phyloP scores from a whole-genome alignment of 1,284 basidiomycete species.

The Cronartium quercuum region DNA sequence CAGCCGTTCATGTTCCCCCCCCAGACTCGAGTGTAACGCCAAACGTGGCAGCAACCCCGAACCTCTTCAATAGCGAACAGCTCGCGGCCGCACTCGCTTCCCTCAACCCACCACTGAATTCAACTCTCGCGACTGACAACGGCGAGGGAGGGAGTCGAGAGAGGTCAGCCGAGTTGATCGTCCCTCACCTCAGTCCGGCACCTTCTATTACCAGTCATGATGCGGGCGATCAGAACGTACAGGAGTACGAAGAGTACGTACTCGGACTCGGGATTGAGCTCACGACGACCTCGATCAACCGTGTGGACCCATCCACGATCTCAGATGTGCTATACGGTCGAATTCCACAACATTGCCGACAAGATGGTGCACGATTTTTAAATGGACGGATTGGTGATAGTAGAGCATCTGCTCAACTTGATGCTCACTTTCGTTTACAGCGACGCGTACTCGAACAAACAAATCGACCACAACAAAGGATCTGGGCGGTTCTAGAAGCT shows the following conservation, averaged over 20 bases:
- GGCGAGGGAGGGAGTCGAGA: background rate
- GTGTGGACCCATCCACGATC: slow-evolving; percentile 12
- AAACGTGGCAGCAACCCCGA: background rate
- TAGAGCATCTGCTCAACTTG: slow-evolving; percentile 29
- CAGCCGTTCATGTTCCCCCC: background rate
- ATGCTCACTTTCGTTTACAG: slow-evolving; percentile 32
- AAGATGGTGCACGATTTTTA: slow-evolving; percentile 36
- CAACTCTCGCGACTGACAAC: background rate
- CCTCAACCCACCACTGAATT: slow-evolving; percentile 10
- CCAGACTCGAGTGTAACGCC: background rate
- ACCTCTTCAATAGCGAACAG: slow-evolving; percentile 22
- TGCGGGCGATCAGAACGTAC: slow-evolving; percentile 19
- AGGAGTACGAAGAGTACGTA: slow-evolving; percentile 32
- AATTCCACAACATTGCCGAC: slow-evolving; percentile 36
- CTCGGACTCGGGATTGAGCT: slow-evolving; percentile 14
- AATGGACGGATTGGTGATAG: slow-evolving; percentile 21
- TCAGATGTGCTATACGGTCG: slow-evolving; percentile 28
- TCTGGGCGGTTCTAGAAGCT: slow-evolving; percentile 17
- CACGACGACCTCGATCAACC: slow-evolving; percentile 28
- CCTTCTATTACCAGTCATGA: slow-evolving; percentile 19
- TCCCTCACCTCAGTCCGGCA: slow-evolving; percentile 19
- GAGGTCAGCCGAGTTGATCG: background rate
- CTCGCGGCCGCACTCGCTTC: slow-evolving; percentile 31
- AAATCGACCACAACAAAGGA: slow-evolving; percentile 32
- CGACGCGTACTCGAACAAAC: slow-evolving; percentile 9